Percentiles rank a stretch among this genome's conserved stretches.
These are phyloP conservation scores for Globisporangium mamillatum DNA, from an alignment of 352 stramenopile genomes.

Conservation along the genomic window DNA sequence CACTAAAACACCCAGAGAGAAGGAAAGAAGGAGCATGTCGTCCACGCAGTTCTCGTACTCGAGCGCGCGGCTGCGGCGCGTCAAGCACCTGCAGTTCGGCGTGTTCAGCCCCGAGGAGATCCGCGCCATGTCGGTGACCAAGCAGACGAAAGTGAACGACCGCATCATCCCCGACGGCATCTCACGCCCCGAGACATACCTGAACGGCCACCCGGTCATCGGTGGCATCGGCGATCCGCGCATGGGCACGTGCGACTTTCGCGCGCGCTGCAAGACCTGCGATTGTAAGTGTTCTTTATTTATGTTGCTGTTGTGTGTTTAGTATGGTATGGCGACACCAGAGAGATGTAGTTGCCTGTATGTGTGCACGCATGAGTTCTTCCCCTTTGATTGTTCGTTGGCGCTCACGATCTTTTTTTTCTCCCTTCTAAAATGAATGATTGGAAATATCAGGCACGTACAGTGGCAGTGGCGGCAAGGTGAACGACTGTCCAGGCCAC, in stretches of 20 bases:
- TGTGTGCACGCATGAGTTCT: background rate
- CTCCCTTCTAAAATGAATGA: conserved; percentile 10
- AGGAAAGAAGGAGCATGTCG: conserved; percentile 37
- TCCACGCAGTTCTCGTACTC: conserved; percentile 96
- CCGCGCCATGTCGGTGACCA: conserved; percentile 95
- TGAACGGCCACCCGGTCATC: conserved; percentile 95
- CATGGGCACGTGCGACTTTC: conserved; percentile 94
- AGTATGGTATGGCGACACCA: background rate
- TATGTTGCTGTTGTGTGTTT: background rate
- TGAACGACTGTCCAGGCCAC: conserved; percentile 98
- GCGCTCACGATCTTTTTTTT: conserved; percentile 9
- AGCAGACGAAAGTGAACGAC: conserved; percentile 97
- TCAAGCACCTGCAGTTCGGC: conserved; percentile 99
- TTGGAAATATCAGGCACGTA: conserved; percentile 52
- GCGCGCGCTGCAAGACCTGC: conserved; percentile 89
- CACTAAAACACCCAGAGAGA: background rate
- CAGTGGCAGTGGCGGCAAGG: conserved; percentile 89
- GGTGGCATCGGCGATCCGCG: conserved; percentile 98
- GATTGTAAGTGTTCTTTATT: conserved; percentile 57
- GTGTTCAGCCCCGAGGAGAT: conserved; percentile 98
- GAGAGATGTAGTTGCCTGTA: background rate
- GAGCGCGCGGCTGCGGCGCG: conserved; percentile 89
- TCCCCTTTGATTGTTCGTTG: background rate
- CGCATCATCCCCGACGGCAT: conserved; percentile 95
- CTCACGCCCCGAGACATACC: conserved; percentile 85